Conservation (phyloP, 2,329 filamentous ascomycete genomes). For the Cladosporium colombiae region DNA sequence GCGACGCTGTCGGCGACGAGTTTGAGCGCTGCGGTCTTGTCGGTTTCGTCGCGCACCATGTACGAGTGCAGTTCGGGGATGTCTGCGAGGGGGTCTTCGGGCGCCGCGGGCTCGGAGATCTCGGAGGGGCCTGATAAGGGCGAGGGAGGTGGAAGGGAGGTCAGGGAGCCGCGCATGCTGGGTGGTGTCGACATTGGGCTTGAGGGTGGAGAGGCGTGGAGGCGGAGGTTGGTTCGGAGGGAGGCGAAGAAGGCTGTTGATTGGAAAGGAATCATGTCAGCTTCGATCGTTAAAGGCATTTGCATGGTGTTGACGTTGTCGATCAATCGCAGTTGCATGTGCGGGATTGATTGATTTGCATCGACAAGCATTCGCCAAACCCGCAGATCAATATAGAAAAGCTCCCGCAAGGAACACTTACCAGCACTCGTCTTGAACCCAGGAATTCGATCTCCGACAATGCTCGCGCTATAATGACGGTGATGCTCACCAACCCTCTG, state of each 20-base stretch:
- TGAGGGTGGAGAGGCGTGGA: conserved; percentile 58
- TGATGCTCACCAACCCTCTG: conserved; percentile 28
- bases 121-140: conserved; percentile 40
- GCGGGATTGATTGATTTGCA: not conserved
- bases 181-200: conserved; percentile 68
- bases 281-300: not conserved
- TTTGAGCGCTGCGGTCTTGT: conserved; percentile 67
- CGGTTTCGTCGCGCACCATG: conserved; percentile 50
- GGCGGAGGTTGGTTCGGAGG: conserved; percentile 75
- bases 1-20: conserved; percentile 80
- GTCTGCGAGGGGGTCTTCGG: conserved; percentile 49
- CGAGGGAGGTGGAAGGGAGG: conserved; percentile 55
- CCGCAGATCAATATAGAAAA: not conserved
- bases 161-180: conserved; percentile 46
- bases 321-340: not conserved
- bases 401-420: conserved; percentile 26
- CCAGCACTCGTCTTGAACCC: conserved; percentile 40
- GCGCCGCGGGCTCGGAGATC: conserved; percentile 29
- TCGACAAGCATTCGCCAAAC: conserved; percentile 12
- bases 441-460: conserved; percentile 35
- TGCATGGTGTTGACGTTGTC: not conserved
- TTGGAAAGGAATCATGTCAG: not conserved
- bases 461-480: conserved; percentile 28
- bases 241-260: conserved; percentile 77
- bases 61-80: conserved; percentile 67